Evolutionary conservation across 768 basidiomycete genomes (phyloP).

Genomic region (Favolaschia claudopus): DNA sequence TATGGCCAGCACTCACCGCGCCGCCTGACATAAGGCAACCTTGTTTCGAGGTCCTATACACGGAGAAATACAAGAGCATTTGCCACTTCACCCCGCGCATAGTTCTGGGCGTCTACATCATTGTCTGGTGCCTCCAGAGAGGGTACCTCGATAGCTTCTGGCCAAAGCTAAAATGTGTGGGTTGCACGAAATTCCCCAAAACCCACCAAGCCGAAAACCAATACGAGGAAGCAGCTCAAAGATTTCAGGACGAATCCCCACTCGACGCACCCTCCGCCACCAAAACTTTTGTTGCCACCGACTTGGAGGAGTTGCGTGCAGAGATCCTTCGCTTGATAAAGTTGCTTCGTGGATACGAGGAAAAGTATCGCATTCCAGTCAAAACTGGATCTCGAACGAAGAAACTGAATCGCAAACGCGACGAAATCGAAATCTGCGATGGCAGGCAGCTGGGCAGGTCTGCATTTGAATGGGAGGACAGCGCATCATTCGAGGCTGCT

Average conservation of each 20-base stretch:
- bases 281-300: background rate
- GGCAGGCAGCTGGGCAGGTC: background rate
- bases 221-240: background rate
- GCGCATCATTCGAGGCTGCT: background rate
- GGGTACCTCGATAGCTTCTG: background rate
- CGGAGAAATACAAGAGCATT: slow-evolving; percentile 21
- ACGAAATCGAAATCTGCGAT: background rate
- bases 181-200: background rate
- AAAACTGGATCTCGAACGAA: background rate
- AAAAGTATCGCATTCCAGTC: background rate
- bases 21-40: background rate
- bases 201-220: background rate
- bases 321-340: background rate
- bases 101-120: slow-evolving; percentile 1
- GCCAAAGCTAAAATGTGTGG: background rate
- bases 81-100: background rate
- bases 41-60: background rate
- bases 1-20: background rate
- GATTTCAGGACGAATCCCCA: background rate
- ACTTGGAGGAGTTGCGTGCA: background rate
- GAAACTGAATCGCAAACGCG: background rate
- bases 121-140: slow-evolving; percentile 7
- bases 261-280: background rate
- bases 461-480: background rate
- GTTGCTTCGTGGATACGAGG: background rate